A percentile compares a stretch with the other conserved stretches of the same genome.
phyloP scores from a whole-genome alignment of 78 protist species.

The Planoprotostelium fungivorum region DNA sequence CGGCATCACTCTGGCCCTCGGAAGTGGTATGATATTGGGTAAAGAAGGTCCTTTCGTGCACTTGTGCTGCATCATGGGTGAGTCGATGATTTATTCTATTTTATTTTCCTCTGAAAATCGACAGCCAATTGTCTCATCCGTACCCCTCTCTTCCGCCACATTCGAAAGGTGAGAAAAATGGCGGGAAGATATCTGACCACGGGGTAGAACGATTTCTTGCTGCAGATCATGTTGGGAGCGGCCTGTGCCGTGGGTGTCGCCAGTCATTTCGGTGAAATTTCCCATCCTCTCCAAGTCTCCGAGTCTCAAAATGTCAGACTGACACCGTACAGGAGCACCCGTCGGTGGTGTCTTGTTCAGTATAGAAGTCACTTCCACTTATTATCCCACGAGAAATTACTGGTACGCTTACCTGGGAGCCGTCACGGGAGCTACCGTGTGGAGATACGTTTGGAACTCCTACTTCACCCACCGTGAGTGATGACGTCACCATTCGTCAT shows the following conservation, averaged over 20 bases:
- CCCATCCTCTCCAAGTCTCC: not conserved
- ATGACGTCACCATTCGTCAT: not conserved
- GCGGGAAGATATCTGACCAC: too few relatives aligned
- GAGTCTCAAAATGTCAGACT: too few relatives aligned
- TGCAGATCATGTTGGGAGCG: not conserved
- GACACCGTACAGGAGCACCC: not conserved
- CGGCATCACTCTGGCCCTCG: constrained; percentile 47
- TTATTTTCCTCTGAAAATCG: too few relatives aligned
- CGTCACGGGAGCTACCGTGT: constrained; percentile 30
- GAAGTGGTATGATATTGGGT: constrained; percentile 67
- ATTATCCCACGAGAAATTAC: constrained; percentile 2
- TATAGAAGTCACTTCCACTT: not conserved
- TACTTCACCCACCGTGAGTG: not conserved
- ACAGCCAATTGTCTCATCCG: not conserved
- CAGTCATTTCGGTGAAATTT: not conserved
- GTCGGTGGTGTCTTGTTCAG: not conserved
- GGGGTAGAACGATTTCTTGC: not conserved
- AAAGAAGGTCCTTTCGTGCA: constrained; percentile 75
- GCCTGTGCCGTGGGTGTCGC: not conserved
- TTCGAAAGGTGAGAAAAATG: not conserved
- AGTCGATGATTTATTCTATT: too few relatives aligned
- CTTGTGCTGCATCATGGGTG: constrained; percentile 3
- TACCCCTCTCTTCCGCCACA: not conserved
- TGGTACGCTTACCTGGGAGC: constrained; percentile 55
- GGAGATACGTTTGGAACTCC: not conserved